Conservation (phyloP, 2,329 filamentous ascomycete species). For the Metarhizium brunneum region DNA sequence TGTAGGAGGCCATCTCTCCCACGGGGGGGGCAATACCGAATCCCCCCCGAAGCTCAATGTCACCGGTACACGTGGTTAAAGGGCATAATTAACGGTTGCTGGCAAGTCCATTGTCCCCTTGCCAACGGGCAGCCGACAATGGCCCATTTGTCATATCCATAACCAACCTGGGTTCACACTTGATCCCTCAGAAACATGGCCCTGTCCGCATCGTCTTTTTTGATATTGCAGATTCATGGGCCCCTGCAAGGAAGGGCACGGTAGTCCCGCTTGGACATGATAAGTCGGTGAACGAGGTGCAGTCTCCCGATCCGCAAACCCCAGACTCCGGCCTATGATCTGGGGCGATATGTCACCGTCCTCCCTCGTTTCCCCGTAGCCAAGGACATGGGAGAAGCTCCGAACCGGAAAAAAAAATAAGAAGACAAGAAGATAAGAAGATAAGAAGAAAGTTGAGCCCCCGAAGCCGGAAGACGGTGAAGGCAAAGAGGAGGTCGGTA, state of each 20-base stretch:
- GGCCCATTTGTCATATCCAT: not conserved
- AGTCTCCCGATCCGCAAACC: not conserved
- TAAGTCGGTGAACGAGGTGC: not conserved
- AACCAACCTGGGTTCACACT: not conserved
- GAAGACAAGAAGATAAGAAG: not conserved
- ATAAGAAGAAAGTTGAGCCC: too few species aligned
- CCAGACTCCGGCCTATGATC: not conserved
- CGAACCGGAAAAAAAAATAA: not conserved
- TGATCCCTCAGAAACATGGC: not conserved
- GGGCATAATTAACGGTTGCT: not conserved
- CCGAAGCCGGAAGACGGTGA: too few species aligned
- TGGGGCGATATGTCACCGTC: not conserved
- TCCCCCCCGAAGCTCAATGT: not conserved
- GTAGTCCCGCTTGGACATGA: not conserved
- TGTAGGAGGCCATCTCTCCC: not conserved
- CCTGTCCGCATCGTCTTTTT: not conserved
- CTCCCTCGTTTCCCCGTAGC: too few species aligned
- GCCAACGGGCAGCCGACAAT: too few species aligned
- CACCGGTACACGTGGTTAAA: not conserved
- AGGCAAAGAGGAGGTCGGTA: too few species aligned
- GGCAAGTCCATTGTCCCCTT: not conserved
- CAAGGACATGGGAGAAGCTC: not conserved
- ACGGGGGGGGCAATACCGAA: not conserved
- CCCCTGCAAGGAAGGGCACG: not conserved
- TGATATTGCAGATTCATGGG: not conserved